Percentiles rank a stretch among this genome's conserved stretches.
Conservation (phyloP, 2,329 filamentous ascomycete genomes). For the Sordariomycetes sp. region DNA sequence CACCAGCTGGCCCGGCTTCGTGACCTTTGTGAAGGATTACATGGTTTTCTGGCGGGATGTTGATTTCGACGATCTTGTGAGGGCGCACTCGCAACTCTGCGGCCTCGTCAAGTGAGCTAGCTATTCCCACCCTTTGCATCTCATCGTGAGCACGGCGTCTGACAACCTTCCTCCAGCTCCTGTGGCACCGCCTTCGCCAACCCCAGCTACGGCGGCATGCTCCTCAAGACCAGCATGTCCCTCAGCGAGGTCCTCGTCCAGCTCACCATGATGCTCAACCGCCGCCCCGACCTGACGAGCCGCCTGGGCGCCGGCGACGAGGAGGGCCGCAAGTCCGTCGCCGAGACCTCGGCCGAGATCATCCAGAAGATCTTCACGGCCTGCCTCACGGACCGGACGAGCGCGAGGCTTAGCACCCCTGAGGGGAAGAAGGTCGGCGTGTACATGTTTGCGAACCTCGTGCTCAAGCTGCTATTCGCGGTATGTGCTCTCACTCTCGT, state of each 20-base stretch:
- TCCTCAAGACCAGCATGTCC: slow-evolving; percentile 75
- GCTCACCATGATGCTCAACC: slow-evolving; percentile 75
- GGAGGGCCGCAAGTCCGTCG: slow-evolving; percentile 64
- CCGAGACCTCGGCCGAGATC: slow-evolving; percentile 79
- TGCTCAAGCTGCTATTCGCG: slow-evolving; percentile 77
- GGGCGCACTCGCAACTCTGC: slow-evolving; percentile 65
- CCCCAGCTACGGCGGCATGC: slow-evolving; percentile 65
- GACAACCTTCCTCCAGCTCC: slow-evolving; percentile 40
- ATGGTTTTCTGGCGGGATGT: slow-evolving; percentile 73
- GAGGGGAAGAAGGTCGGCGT: slow-evolving; percentile 82
- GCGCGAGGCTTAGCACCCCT: slow-evolving; percentile 54
- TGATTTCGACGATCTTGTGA: slow-evolving; percentile 62
- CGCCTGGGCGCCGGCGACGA: slow-evolving; percentile 53
- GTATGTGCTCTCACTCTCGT: slow-evolving; percentile 32
- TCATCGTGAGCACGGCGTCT: not conserved
- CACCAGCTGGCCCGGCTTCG: slow-evolving; percentile 65
- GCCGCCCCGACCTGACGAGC: slow-evolving; percentile 64
- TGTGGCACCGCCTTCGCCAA: slow-evolving; percentile 76
- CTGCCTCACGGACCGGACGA: slow-evolving; percentile 71
- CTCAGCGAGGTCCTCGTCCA: slow-evolving; percentile 71
- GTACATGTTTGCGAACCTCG: slow-evolving; percentile 86
- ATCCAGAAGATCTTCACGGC: slow-evolving; percentile 87
- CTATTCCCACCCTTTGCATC: not conserved
- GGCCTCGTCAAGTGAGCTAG: slow-evolving; percentile 59
- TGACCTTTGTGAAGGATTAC: slow-evolving; percentile 72